Evolutionary conservation across 2,329 filamentous ascomycete species (phyloP), one percentile per base, ranked within the genome.

Genomic region (Stromatinia cepivora): DNA sequence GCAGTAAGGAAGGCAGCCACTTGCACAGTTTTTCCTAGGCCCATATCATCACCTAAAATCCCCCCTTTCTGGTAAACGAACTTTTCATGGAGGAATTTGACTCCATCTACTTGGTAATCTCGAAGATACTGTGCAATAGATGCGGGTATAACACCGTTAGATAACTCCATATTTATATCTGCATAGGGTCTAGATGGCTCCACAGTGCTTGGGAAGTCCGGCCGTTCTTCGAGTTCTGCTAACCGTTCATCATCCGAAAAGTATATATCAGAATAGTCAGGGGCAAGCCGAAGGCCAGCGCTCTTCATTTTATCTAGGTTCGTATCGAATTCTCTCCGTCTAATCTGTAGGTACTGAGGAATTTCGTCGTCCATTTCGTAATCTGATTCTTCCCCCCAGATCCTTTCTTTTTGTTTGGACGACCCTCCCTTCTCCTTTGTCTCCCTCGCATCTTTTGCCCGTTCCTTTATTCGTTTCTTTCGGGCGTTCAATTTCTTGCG

Each of bases 21-120:
- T 79, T 99, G 95, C 3, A 99, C 92, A 0, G 95, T 99, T 80
- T 99, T 99, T 0, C 95, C 95, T 45, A 99, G 81, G 11, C 94
- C 94, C 94, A 98, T 98, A 76, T 98, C 94, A 77, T 98, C 94
- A 7, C 94, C 74, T 0, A 98, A 84, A 25, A 98, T 92, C 22
- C 71, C 71, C 0, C 95, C 95, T 74, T 90, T 90, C 77, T 99
- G 95, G 73, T 92, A 94, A 5, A 97, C 90, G 77, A 98, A 98
- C 31, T 92, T 86, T 70, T 92, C 87, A 78, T 98, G 94, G 10
- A 99, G 83, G 76, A 97, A 98, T 45, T 87, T 85, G 20, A 91
- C 92, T 7, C 95, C 95, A 39, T 91, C 86, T 1, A 98, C 84
- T 79, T 99, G 95, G 76, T 99, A 99, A 72, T 94, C 92, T 70